A percentile compares a stretch with the other conserved stretches of the same genome.
Evolutionary conservation across 306 rosid genomes (phyloP).

Genomic region (Cucurbita argyrosperma): DNA sequence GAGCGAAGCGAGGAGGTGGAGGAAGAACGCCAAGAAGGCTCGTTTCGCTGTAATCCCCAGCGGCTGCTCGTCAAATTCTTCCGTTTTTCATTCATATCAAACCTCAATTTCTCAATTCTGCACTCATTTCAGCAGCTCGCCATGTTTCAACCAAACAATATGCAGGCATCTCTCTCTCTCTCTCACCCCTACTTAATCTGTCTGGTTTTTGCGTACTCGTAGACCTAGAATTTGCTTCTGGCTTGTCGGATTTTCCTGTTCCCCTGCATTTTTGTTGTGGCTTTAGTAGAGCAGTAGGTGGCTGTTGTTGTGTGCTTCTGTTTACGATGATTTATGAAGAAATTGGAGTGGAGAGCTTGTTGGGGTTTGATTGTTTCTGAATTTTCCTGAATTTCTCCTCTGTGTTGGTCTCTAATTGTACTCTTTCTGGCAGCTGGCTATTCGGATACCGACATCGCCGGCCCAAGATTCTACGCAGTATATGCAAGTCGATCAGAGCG

Average conservation of each 20-base stretch:
- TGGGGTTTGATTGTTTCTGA: background rate
- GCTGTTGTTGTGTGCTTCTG: no score
- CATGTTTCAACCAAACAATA: constrained; percentile 2
- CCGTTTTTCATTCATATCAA: background rate
- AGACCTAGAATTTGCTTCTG: background rate
- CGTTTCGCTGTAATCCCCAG: background rate
- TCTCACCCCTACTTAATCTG: background rate
- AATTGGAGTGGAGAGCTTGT: background rate
- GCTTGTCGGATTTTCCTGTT: background rate
- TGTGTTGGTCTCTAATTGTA: background rate
- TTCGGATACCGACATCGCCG: constrained; percentile 12
- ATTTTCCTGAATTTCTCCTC: background rate
- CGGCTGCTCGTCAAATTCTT: background rate
- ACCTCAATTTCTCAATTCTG: background rate
- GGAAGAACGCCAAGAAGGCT: background rate
- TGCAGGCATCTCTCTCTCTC: constrained; percentile 1
- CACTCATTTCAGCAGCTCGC: background rate
- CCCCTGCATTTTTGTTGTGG: background rate
- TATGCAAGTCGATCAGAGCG: constrained; percentile 41
- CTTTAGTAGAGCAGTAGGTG: no score
- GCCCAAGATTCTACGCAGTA: constrained; percentile 28
- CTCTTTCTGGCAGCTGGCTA: constrained; percentile 2
- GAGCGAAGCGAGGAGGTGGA: background rate
- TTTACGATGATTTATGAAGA: background rate
- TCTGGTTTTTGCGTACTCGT: background rate